phyloP scores from a whole-genome alignment of 805 yeast species.

The Cephaloascus albidus region DNA sequence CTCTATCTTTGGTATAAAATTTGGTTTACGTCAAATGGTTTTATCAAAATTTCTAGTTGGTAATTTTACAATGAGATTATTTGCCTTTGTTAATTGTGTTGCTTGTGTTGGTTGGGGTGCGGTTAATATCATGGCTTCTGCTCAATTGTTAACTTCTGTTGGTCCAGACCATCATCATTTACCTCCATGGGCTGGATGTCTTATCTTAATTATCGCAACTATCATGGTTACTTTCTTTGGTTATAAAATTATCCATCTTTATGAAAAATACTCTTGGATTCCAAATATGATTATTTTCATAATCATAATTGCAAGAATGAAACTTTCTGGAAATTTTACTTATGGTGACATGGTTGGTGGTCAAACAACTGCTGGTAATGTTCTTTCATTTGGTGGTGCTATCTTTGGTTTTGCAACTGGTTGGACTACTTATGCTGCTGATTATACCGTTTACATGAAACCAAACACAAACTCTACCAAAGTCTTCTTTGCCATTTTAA shows the following conservation, averaged over 20 bases:
- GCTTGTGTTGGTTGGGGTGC: slow-evolving; percentile 97
- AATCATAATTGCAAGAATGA: slow-evolving; percentile 70
- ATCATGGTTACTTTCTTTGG: slow-evolving; percentile 76
- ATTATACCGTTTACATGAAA: slow-evolving; percentile 84
- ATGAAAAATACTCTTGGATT: slow-evolving; percentile 84
- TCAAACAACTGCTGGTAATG: slow-evolving; percentile 60
- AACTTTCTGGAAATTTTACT: slow-evolving; percentile 54
- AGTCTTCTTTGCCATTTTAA: slow-evolving; percentile 54
- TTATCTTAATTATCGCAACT: slow-evolving; percentile 61
- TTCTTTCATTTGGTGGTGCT: slow-evolving; percentile 75
- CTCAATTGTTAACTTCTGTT: slow-evolving; percentile 63
- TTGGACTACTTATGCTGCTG: slow-evolving; percentile 90
- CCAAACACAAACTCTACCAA: slow-evolving; percentile 46
- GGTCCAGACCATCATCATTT: slow-evolving; percentile 34
- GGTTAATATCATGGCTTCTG: slow-evolving; percentile 83
- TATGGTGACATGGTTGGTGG: slow-evolving; percentile 44
- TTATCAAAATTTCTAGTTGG: slow-evolving; percentile 75
- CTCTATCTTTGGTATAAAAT: slow-evolving; percentile 73
- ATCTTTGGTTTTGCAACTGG: slow-evolving; percentile 87
- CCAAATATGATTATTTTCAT: slow-evolving; percentile 69
- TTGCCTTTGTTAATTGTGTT: slow-evolving; percentile 66
- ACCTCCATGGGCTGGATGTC: slow-evolving; percentile 90
- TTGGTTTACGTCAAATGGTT: slow-evolving; percentile 85
- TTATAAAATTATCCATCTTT: slow-evolving; percentile 69
- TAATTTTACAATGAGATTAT: slow-evolving; percentile 62